Percentiles rank a stretch among this genome's conserved stretches.
phyloP scores from a whole-genome alignment of 495 filamentous ascomycete species.

The Daldinia concentrica region DNA sequence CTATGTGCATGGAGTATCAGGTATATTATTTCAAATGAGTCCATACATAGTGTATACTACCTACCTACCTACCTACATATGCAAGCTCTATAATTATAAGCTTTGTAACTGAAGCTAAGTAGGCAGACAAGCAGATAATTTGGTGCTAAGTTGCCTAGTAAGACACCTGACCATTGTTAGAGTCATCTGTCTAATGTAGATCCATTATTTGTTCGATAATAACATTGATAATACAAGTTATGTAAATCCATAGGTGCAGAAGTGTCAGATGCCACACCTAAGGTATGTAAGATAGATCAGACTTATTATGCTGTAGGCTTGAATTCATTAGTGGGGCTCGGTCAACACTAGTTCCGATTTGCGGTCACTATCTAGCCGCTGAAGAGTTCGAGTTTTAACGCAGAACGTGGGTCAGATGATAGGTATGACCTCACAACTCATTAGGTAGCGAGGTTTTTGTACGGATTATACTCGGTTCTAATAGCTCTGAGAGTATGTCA shows the following conservation, averaged over 20 bases:
- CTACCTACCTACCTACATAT: too few species aligned
- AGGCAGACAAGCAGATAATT: neutral
- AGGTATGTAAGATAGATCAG: neutral
- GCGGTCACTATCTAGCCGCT: conserved; percentile 2
- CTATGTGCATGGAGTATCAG: neutral
- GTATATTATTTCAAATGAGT: neutral
- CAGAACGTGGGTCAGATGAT: conserved; percentile 6
- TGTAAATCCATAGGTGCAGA: too few species aligned
- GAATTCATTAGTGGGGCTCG: conserved; percentile 20
- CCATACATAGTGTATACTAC: too few species aligned
- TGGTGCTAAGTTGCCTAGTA: neutral
- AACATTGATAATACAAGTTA: conserved; percentile 15
- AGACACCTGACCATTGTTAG: conserved; percentile 3
- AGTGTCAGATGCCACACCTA: neutral
- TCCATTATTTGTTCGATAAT: conserved; percentile 14
- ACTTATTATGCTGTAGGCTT: conserved; percentile 7
- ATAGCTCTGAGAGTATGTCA: conserved; percentile 22
- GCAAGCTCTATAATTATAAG: too few species aligned
- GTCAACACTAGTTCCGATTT: conserved; percentile 34
- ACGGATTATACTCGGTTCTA: conserved; percentile 1
- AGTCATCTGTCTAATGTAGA: conserved; percentile 10
- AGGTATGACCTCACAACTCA: conserved; percentile 28
- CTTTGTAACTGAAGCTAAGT: too few species aligned
- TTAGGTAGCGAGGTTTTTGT: conserved; percentile 15
- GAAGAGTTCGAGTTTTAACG: neutral